Base-by-base conservation (phyloP, 352 stramenopile genomes). In the Thraustochytrium striatum region DNA sequence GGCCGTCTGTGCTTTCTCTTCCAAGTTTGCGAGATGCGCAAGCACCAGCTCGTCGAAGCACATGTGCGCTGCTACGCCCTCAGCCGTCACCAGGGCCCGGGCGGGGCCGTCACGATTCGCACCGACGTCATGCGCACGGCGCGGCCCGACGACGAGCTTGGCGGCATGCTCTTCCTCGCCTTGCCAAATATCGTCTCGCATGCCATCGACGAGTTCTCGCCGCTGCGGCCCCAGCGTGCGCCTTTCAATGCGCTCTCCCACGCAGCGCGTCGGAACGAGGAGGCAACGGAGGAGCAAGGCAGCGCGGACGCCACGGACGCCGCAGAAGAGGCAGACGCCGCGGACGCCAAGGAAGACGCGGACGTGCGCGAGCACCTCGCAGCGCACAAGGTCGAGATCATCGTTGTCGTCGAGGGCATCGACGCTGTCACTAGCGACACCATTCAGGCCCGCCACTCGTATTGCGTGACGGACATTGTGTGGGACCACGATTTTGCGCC, bases 381-480 rank as follows among this genome's bases (percentile, higher is more conserved):
- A 13, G 59, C 78, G 16, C 39, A 73, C 50, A 11, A 39, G 2
- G 38, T 96, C 41, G 95, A 99, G 86, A 89, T 99, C 61, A 89
- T 98, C n/a, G 92, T 98, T 39, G 85, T 97, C 41, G 87, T 98
- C 1, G 94, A 98, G 86, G 94, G 94, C 33, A 97, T 95, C 33
- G 94, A 97, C 72, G 92, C 94, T 33, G 87, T 97, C 38, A 97
- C 94, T 28, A 95, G 90, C n/a, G 87, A 91, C 57, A 95, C 91
- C 38, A 92, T 97, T 57, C 95, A 99, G 82, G 92, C 96, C 57
- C 88, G 94, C 25, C 94, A 98, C 87, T 98, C 92, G 25, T 99
- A 97, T 86, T 93, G 91, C 83, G 69, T 84, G 25, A 72, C 83
- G 16, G 93, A 98, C 72, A 91, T 99, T 55, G 70, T 89, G 30